Evolutionary conservation across 2,329 filamentous ascomycete genomes (phyloP).

Genomic region (Ilyonectria sp.): DNA sequence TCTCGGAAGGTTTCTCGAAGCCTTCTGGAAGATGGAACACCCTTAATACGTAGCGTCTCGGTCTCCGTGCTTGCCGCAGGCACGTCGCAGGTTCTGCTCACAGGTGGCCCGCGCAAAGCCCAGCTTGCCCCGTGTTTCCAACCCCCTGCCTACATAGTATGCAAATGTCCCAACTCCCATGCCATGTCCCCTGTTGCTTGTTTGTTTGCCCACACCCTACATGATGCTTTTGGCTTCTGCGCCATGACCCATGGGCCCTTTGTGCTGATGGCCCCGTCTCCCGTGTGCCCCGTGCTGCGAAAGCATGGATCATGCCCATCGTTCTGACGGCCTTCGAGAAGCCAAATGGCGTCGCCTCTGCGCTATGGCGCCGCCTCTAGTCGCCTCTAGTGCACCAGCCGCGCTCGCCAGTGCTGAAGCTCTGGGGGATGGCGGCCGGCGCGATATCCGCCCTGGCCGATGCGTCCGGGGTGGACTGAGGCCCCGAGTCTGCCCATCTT

Average conservation of each 20-base stretch:
- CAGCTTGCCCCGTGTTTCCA: slow-evolving; percentile 32
- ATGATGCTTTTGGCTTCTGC: not conserved
- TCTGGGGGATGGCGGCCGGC: slow-evolving; percentile 10
- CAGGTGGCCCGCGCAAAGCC: slow-evolving; percentile 13
- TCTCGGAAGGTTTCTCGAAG: slow-evolving; percentile 56
- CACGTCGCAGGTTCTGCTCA: slow-evolving; percentile 29
- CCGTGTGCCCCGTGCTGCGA: slow-evolving; percentile 44
- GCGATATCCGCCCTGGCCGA: slow-evolving; percentile 16
- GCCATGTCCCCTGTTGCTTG: not conserved
- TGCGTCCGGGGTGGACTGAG: slow-evolving; percentile 25
- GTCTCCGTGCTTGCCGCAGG: slow-evolving; percentile 32
- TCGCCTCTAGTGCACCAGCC: slow-evolving; percentile 14
- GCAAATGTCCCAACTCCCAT: slow-evolving; percentile 29
- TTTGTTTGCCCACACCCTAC: slow-evolving; percentile 3
- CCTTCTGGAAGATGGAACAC: slow-evolving; percentile 44
- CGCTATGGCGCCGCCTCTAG: slow-evolving; percentile 4
- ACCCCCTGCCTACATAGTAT: slow-evolving; percentile 15
- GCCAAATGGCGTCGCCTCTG: slow-evolving; percentile 25
- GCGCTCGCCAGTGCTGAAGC: not conserved
- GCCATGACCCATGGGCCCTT: slow-evolving; percentile 41
- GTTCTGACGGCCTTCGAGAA: slow-evolving; percentile 51
- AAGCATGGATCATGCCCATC: slow-evolving; percentile 42
- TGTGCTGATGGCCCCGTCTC: slow-evolving; percentile 41
- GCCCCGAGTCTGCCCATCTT: slow-evolving; percentile 27
- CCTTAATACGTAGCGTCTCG: slow-evolving; percentile 12